Evolutionary conservation across 176 grass and related monocot genomes (phyloP), one percentile per base, ranked within the genome.

Genomic region (Aegilops umbellulata): DNA sequence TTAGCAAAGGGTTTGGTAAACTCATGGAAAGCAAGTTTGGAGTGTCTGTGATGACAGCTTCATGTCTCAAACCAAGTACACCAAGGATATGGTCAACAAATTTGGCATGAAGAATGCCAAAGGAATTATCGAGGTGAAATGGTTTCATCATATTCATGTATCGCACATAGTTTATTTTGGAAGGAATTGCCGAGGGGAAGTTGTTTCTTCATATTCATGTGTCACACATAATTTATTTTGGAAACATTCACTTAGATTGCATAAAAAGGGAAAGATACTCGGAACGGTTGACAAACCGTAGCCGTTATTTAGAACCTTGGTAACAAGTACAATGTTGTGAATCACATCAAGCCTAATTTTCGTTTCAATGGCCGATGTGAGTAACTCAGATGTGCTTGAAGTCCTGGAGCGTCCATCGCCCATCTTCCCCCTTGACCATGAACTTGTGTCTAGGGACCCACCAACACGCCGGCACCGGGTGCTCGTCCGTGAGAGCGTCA

Each of bases 391-490:
- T 53, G 49, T 53, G 49, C 61, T 91, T 15, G 78, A 84, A 91
- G 80, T 94, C 86, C 12, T 87, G 63, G 30, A 97, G 82, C 4
- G 11, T 62, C 85, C 85, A 97, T 60, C 77, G 84, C 1, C 89
- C 93, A 20, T 90, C 89, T 7, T 27, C 11, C 5, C 77, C 87
- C 87, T 75, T 84, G 65, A 41, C 66, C 95, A 93, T 93, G 65
- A 23, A 69, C 34, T 79, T 95, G 63, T 92, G 90, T 80, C 89
- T 87, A 49, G 29, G 46, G 24, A 88, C 72, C 82, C 85, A 46
- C 95, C 91, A 97, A 0, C 7, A 3, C 0, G 20, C 41, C 1
- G 95, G 95, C 57, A 97, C 91, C 10, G 89, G 79, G 84, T 92
- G 84, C 26, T 90, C 36, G 51, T 93, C 68, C 44, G 71, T 87